phyloP scores from a whole-genome alignment of 352 stramenopile genomes.

The Globisporangium apiculatum region DNA sequence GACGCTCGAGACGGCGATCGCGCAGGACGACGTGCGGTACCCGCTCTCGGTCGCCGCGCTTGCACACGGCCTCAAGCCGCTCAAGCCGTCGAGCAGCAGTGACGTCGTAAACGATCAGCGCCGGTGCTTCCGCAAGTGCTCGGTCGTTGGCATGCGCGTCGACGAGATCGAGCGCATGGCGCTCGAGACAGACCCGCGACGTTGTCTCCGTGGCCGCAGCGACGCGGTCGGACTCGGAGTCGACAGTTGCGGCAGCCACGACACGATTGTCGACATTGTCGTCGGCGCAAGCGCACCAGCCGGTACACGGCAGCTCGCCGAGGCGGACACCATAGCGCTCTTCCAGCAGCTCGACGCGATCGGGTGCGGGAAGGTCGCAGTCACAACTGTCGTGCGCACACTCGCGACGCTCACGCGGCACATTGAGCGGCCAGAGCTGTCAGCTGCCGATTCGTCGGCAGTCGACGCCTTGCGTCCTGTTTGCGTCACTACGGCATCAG shows the following conservation, averaged over 20 bases:
- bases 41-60: conserved; percentile 21
- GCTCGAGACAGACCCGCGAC: conserved; percentile 11
- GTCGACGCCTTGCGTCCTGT: too few relatives aligned
- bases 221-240: background rate
- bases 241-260: background rate
- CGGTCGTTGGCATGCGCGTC: conserved; percentile 22
- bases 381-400: conserved; percentile 18
- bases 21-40: conserved; percentile 32
- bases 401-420: conserved; percentile 43
- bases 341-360: conserved; percentile 49
- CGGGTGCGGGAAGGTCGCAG: conserved; percentile 45
- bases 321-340: conserved; percentile 17
- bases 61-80: conserved; percentile 14
- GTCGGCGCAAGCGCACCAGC: background rate
- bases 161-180: conserved; percentile 37
- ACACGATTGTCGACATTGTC: background rate
- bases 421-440: conserved; percentile 12
- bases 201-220: background rate
- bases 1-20: conserved; percentile 39
- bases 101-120: conserved; percentile 26
- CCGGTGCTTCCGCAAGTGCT: conserved; percentile 26
- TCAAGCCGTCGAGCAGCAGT: conserved; percentile 6
- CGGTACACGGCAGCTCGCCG: background rate
- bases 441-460: background rate
- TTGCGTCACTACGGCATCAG: background rate